Evolutionary conservation across 139 green algal genomes (phyloP).

Genomic region (Tetradesmus obliquus): DNA sequence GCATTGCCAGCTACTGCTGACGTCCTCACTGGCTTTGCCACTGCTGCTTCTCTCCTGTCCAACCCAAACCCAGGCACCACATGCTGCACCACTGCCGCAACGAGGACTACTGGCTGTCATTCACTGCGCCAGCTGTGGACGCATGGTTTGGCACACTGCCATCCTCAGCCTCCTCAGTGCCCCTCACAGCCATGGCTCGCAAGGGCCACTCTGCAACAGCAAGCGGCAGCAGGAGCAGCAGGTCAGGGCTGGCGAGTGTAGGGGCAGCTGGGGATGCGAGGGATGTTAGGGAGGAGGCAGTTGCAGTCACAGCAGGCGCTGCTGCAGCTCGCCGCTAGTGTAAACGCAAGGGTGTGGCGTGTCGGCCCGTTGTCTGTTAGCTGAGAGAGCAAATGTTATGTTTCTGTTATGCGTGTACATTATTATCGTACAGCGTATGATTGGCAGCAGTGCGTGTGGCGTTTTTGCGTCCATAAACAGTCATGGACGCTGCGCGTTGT

Average conservation of each 20-base stretch:
- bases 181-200: slow-evolving; percentile 31
- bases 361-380: background rate
- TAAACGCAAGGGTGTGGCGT: background rate
- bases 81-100: slow-evolving; percentile 55
- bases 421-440: no score
- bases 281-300: background rate
- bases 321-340: background rate
- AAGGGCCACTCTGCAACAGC: background rate
- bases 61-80: slow-evolving; percentile 33
- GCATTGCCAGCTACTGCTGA: no score
- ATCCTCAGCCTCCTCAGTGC: background rate
- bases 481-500: no score
- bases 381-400: background rate
- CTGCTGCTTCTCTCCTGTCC: background rate
- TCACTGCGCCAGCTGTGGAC: slow-evolving; percentile 41
- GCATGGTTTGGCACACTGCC: slow-evolving; percentile 49
- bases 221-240: background rate
- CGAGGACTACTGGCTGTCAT: slow-evolving; percentile 49
- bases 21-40: no score
- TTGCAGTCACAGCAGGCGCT: background rate
- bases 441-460: no score
- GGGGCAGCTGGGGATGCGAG: background rate
- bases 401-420: no score
- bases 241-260: background rate
- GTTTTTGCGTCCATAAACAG: no score